Percentiles rank a stretch among this genome's conserved stretches.
phyloP scores from a whole-genome alignment of 2,329 filamentous ascomycete genomes.

The Penicillium concentricum region DNA sequence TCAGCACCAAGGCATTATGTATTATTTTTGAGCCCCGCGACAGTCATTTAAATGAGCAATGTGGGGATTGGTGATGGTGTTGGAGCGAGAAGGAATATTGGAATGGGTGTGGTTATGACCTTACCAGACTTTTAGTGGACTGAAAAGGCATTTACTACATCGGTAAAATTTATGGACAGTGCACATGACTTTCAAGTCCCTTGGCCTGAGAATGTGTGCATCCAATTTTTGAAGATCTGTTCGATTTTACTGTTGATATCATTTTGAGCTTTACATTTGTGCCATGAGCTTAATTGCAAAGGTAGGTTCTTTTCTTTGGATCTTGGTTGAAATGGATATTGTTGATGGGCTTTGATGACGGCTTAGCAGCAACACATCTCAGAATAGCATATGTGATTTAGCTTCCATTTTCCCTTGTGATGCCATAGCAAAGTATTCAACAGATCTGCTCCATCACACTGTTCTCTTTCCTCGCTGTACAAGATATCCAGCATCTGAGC shows the following conservation, averaged over 20 bases:
- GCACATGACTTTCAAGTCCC: neutral
- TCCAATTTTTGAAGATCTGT: neutral
- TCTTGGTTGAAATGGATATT: neutral
- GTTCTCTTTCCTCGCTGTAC: slow-evolving; percentile 1
- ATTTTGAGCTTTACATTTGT: neutral
- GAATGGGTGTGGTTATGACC: neutral
- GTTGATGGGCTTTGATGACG: slow-evolving; percentile 2
- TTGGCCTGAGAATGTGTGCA: neutral
- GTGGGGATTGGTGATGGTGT: neutral
- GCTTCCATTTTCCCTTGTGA: slow-evolving; percentile 3
- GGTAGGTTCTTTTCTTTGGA: no score
- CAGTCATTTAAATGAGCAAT: neutral
- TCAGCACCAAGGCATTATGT: neutral
- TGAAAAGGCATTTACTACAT: no score
- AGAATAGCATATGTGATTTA: slow-evolving; percentile 1
- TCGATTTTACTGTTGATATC: neutral
- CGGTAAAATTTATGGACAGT: no score
- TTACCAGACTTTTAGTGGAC: no score
- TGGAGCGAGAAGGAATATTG: neutral
- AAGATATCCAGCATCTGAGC: slow-evolving; percentile 4
- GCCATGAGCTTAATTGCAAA: neutral
- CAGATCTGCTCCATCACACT: neutral
- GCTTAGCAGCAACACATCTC: slow-evolving; percentile 8
- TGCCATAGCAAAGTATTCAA: neutral
- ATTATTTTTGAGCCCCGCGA: neutral